phyloP scores from a whole-genome alignment of 2,329 filamentous ascomycete genomes.

The Teratosphaeria gauchensis region DNA sequence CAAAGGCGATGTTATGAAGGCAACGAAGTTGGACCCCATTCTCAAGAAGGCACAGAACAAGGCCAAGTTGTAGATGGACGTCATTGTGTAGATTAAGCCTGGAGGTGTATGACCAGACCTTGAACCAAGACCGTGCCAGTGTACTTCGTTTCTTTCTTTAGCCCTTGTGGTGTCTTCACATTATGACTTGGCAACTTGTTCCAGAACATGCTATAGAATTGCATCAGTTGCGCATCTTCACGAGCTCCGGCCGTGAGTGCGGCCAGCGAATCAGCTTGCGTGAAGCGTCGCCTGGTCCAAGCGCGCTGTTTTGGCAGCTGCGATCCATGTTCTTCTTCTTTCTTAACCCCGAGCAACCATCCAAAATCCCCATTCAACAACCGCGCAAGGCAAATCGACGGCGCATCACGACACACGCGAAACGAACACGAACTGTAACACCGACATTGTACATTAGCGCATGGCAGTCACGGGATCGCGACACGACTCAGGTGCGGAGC shows the following conservation, averaged over 20 bases:
- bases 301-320: not conserved
- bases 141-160: not conserved
- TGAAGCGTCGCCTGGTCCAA: not conserved
- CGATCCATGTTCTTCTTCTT: not conserved
- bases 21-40: conserved; percentile 90
- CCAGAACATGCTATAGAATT: not conserved
- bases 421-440: not conserved
- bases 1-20: conserved; percentile 97
- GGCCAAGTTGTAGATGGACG: conserved; percentile 61
- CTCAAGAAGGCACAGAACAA: conserved; percentile 78
- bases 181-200: not conserved
- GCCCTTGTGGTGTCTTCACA: not conserved
- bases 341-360: not conserved
- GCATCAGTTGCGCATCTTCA: not conserved
- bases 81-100: conserved; percentile 19
- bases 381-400: not conserved
- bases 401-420: not conserved
- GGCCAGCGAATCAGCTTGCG: not conserved
- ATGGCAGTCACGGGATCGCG: conserved; percentile 9
- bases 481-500: conserved; percentile 5
- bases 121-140: not conserved
- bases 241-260: not conserved
- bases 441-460: not conserved
- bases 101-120: not conserved
- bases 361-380: not conserved